Evolutionary conservation across 148 eudicot genomes (phyloP).

Genomic region (Persicaria tinctoria): DNA sequence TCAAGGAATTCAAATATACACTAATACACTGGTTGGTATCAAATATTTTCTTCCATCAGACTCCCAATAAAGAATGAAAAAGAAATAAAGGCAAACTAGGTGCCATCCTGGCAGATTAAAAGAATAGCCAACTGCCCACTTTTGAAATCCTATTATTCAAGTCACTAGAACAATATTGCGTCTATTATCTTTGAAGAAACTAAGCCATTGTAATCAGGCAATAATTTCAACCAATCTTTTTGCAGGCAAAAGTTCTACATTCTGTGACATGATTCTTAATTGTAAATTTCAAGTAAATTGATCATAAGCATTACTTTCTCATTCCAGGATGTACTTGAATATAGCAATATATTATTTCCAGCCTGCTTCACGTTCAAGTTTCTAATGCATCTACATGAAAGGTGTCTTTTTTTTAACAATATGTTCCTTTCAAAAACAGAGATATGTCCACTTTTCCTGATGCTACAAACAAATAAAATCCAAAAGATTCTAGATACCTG

Average conservation of each 20-base stretch:
- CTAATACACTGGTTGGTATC: not conserved
- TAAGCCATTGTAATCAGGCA: not conserved
- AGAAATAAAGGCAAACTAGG: not conserved
- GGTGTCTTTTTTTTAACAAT: not conserved
- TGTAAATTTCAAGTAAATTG: not conserved
- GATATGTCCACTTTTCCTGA: not conserved
- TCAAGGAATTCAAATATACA: not conserved
- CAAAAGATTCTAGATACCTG: conserved; percentile 32
- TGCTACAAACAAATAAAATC: not conserved
- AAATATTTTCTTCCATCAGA: not conserved
- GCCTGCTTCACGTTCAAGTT: not conserved
- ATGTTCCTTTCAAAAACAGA: not conserved
- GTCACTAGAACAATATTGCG: not conserved
- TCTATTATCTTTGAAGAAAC: not conserved
- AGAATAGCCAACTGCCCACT: not conserved
- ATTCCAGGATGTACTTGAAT: not conserved
- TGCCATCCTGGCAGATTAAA: not conserved
- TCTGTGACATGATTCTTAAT: no score
- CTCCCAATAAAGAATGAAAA: not conserved
- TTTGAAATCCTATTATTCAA: not conserved
- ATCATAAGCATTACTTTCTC: not conserved
- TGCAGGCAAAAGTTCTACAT: no score
- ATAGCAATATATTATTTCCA: not conserved
- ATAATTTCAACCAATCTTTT: no score
- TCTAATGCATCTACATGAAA: not conserved